A percentile compares a stretch with the other conserved stretches of the same genome.
Evolutionary conservation across 177 flowering plant genomes (phyloP).

Genomic region (Vitis hybrid): DNA sequence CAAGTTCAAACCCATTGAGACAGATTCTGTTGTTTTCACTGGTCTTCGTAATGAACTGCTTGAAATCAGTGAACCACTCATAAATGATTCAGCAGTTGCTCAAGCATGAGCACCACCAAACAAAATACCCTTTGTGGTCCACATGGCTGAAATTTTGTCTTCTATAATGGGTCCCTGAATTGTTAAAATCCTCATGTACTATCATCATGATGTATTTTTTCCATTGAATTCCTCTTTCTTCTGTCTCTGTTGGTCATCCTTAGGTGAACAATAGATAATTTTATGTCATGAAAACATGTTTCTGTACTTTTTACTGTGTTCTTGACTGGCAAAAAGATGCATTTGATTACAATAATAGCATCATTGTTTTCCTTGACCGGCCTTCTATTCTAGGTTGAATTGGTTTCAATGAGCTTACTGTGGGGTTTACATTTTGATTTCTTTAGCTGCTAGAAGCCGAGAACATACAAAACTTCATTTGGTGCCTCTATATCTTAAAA

Average conservation of each 20-base stretch:
- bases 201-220: background rate
- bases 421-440: background rate
- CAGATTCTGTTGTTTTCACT: conserved; percentile 80
- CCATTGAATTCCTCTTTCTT: background rate
- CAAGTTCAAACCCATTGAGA: conserved; percentile 78
- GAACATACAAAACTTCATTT: no score
- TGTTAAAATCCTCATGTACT: background rate
- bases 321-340: background rate
- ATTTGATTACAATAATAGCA: background rate
- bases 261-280: background rate
- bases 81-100: conserved; percentile 21
- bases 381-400: background rate
- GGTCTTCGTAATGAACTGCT: conserved; percentile 90
- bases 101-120: conserved; percentile 5
- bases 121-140: background rate
- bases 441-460: background rate
- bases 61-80: conserved; percentile 71
- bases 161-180: background rate
- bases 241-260: background rate
- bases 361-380: background rate
- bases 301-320: no score
- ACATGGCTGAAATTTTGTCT: background rate
- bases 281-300: no score
- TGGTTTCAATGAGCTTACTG: background rate
- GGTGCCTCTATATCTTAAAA: background rate